These are phyloP conservation scores for Penicillium macrosclerotiorum DNA, from an alignment of 495 filamentous ascomycete genomes.

Conservation along the genomic window DNA sequence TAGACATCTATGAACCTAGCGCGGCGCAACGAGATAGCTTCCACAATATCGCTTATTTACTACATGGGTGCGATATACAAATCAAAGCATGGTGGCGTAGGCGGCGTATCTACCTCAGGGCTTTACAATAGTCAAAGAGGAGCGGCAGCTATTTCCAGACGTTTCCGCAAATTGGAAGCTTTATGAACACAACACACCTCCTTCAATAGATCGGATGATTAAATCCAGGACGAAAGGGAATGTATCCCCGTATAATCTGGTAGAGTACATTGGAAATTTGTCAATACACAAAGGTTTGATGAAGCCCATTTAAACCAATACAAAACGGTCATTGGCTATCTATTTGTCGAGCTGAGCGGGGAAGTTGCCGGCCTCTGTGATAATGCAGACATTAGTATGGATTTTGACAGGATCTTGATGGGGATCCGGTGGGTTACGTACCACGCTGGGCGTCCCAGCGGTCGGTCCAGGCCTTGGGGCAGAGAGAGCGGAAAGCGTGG, in stretches of 20 bases:
- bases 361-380: conserved; percentile 85
- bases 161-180: conserved; percentile 27
- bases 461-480: conserved; percentile 90
- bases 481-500: conserved; percentile 92
- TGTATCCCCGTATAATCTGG: conserved; percentile 36
- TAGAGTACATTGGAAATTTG: conserved; percentile 45
- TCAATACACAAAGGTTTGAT: conserved; percentile 39
- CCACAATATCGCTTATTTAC: too few relatives aligned
- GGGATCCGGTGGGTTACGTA: conserved; percentile 51
- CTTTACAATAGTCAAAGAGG: neutral
- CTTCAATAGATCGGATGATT: conserved; percentile 15
- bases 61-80: too few relatives aligned
- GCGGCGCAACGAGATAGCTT: too few relatives aligned
- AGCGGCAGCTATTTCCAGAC: conserved; percentile 5
- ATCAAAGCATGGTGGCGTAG: too few relatives aligned
- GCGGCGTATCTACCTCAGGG: too few relatives aligned
- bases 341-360: conserved; percentile 56
- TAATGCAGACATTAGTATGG: conserved; percentile 13
- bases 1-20: too few relatives aligned
- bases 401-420: conserved; percentile 1
- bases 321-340: conserved; percentile 20
- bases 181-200: conserved; percentile 37
- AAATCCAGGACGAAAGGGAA: conserved; percentile 23
- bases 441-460: conserved; percentile 98
- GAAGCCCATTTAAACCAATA: conserved; percentile 23